Percentiles rank a stretch among this genome's conserved stretches.
phyloP scores from a whole-genome alignment of 345 rosid species.

The Eucalyptus sp. region DNA sequence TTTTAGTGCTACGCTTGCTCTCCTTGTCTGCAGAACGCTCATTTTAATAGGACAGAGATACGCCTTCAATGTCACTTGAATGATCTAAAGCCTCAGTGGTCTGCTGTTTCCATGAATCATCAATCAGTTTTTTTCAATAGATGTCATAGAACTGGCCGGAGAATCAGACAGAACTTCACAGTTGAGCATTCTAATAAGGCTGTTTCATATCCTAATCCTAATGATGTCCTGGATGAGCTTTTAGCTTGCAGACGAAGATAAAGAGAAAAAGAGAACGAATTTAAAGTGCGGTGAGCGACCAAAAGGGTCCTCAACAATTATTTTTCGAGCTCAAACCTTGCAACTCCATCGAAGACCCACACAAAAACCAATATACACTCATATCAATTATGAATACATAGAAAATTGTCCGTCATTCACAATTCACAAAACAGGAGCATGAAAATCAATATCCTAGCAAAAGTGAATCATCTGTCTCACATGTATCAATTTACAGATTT shows the following conservation, averaged over 20 bases:
- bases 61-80: neutral
- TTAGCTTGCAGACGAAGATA: neutral
- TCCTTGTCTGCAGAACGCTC: neutral
- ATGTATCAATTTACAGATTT: neutral
- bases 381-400: neutral
- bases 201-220: neutral
- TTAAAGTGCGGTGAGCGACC: neutral
- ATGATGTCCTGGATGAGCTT: neutral
- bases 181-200: neutral
- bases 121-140: neutral
- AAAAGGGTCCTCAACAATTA: neutral
- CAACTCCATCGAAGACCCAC: neutral
- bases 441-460: neutral
- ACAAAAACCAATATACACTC: neutral
- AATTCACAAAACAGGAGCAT: neutral
- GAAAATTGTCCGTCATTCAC: neutral
- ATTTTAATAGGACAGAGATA: neutral
- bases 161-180: neutral
- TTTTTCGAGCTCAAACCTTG: neutral
- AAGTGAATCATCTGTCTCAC: neutral
- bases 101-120: neutral
- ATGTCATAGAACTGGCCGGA: neutral
- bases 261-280: neutral
- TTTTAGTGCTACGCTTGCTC: neutral
- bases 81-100: neutral